These are phyloP conservation scores for Galerina marginata DNA, from an alignment of 768 basidiomycete species.

Conservation along the genomic window DNA sequence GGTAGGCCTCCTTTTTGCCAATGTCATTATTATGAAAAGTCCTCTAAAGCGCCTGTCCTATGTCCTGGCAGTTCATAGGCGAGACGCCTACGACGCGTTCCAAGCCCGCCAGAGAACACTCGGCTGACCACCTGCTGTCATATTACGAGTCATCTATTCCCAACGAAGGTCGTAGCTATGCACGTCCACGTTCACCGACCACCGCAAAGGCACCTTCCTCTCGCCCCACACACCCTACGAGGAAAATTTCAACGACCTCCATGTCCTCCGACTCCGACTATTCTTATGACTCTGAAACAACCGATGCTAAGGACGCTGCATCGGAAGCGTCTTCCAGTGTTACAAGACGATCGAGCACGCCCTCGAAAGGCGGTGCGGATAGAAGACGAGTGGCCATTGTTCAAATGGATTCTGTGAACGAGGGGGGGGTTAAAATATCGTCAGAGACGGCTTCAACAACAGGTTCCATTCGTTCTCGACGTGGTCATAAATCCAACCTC, in stretches of 20 bases:
- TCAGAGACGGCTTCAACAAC: conserved; percentile 33
- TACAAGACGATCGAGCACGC: conserved; percentile 53
- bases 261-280: conserved; percentile 49
- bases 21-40: conserved; percentile 33
- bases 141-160: conserved; percentile 61
- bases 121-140: conserved; percentile 27
- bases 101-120: conserved; percentile 24
- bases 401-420: conserved; percentile 52
- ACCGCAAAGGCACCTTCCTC: conserved; percentile 24
- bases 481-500: conserved; percentile 45
- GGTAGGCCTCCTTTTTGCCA: conserved; percentile 21
- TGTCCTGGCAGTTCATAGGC: conserved; percentile 31
- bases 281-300: conserved; percentile 47
- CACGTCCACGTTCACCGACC: conserved; percentile 18
- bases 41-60: conserved; percentile 37
- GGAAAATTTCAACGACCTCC: conserved; percentile 41
- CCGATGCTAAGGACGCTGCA: conserved; percentile 31
- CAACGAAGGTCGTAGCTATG: conserved; percentile 34
- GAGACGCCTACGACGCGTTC: conserved; percentile 26
- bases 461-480: conserved; percentile 42
- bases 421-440: conserved; percentile 30
- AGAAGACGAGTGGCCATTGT: conserved; percentile 72
- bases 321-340: conserved; percentile 33
- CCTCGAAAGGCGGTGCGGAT: conserved; percentile 65
- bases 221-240: conserved; percentile 30